These are phyloP conservation scores for Trichoderma aggressivum DNA, from an alignment of 2,329 filamentous ascomycete species.

Conservation along the genomic window DNA sequence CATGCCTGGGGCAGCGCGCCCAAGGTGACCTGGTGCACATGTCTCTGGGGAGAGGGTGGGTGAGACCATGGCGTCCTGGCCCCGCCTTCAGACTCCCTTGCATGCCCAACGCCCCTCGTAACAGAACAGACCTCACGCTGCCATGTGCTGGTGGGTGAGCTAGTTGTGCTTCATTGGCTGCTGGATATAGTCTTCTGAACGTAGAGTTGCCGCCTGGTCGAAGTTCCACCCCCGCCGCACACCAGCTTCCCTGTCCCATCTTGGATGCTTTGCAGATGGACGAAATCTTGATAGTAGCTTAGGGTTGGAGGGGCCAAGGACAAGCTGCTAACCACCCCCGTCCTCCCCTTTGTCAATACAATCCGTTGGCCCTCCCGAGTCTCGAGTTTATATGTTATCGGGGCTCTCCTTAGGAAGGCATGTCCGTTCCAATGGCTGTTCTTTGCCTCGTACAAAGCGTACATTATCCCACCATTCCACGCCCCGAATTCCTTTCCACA, in stretches of 20 bases:
- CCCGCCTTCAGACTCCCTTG: slow-evolving; percentile 36
- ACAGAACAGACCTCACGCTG: slow-evolving; percentile 33
- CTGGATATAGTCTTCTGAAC: slow-evolving; percentile 20
- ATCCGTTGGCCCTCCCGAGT: slow-evolving; percentile 32
- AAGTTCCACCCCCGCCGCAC: slow-evolving; percentile 23
- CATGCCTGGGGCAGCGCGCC: slow-evolving; percentile 18
- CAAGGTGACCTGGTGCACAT: slow-evolving; percentile 21
- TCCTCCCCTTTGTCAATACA: slow-evolving; percentile 35
- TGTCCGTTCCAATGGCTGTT: slow-evolving; percentile 38
- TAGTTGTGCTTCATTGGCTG: slow-evolving; percentile 30
- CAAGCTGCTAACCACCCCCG: slow-evolving; percentile 29
- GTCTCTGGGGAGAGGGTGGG: slow-evolving; percentile 22
- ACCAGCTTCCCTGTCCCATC: slow-evolving; percentile 17
- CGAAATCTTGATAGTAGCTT: slow-evolving; percentile 30
- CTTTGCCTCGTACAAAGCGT: slow-evolving; percentile 35
- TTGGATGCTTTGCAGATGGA: slow-evolving; percentile 32
- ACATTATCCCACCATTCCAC: slow-evolving; percentile 44
- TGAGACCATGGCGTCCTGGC: slow-evolving; percentile 28
- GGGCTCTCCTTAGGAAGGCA: slow-evolving; percentile 29
- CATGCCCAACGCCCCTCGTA: slow-evolving; percentile 35
- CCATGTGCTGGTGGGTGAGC: slow-evolving; percentile 35
- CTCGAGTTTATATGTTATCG: slow-evolving; percentile 39
- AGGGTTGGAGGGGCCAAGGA: slow-evolving; percentile 28
- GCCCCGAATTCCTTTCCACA: slow-evolving; percentile 43
- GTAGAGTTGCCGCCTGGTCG: slow-evolving; percentile 28